Percentiles rank a stretch among this genome's conserved stretches.
Evolutionary conservation across 2,329 filamentous ascomycete species (phyloP).

Genomic region (Colletotrichum simmondsii): DNA sequence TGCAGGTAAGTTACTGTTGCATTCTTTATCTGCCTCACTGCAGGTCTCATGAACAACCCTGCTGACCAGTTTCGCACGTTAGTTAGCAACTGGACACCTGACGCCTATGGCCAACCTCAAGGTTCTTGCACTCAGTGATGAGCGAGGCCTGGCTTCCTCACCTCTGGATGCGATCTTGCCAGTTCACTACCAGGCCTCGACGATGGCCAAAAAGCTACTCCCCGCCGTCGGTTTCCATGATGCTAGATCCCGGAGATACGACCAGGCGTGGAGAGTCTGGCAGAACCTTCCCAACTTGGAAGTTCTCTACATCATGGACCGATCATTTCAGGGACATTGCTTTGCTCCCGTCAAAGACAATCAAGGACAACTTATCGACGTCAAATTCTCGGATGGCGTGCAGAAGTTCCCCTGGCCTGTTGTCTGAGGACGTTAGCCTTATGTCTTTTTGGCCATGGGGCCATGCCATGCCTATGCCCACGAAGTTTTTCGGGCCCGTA

Average conservation of each 20-base stretch:
- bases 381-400: not conserved
- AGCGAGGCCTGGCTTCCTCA: not conserved
- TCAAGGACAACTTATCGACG: not conserved
- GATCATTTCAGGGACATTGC: not conserved
- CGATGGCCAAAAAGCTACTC: not conserved
- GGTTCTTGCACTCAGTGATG: not conserved
- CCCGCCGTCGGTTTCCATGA: not conserved
- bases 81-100: not conserved
- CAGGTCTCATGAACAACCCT: not conserved
- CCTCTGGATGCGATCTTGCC: not conserved
- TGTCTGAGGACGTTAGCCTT: not conserved
- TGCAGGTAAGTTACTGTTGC: not conserved
- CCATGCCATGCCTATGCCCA: too few species aligned
- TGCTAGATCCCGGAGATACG: not conserved
- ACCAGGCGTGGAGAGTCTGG: not conserved
- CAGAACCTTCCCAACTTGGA: not conserved
- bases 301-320: not conserved
- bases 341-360: not conserved
- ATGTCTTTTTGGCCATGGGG: not conserved
- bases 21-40: not conserved
- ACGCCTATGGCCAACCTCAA: not conserved
- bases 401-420: not conserved
- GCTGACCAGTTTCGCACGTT: too few species aligned
- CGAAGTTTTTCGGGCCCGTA: too few species aligned
- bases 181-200: not conserved